A percentile compares a stretch with the other conserved stretches of the same genome.
These are phyloP conservation scores for Spinellus fusiger DNA, from an alignment of 192 early-diverging fungal genomes.

Conservation along the genomic window DNA sequence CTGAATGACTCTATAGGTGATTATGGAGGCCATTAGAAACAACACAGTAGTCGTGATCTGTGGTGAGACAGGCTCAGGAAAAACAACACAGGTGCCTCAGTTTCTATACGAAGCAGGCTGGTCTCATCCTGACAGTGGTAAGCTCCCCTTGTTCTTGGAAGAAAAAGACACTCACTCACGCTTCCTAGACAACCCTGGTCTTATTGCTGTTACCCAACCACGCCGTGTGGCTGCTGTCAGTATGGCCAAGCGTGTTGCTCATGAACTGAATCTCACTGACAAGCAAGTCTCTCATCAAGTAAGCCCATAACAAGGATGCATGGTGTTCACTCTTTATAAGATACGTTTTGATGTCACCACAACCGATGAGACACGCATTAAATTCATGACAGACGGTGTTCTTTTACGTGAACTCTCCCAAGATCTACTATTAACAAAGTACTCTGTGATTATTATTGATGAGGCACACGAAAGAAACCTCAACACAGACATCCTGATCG, in stretches of 20 bases:
- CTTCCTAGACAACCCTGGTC: conserved; percentile 62
- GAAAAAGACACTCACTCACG: background rate
- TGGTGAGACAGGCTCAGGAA: conserved; percentile 97
- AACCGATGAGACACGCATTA: conserved; percentile 73
- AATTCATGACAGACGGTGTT: conserved; percentile 99
- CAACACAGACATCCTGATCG: conserved; percentile 97
- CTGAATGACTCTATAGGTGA: too few species aligned
- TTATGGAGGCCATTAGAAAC: conserved; percentile 93
- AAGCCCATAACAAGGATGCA: background rate
- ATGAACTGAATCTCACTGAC: conserved; percentile 77
- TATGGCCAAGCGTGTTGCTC: conserved; percentile 91
- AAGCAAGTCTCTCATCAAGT: conserved; percentile 70
- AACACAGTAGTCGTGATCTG: conserved; percentile 89
- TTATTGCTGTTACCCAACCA: conserved; percentile 97
- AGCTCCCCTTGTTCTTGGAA: background rate
- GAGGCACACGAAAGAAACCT: conserved; percentile 98
- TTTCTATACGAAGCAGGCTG: conserved; percentile 99
- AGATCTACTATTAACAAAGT: conserved; percentile 86
- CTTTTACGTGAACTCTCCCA: conserved; percentile 85
- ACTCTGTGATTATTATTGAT: conserved; percentile 95
- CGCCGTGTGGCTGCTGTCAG: conserved; percentile 94
- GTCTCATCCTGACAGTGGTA: conserved; percentile 68
- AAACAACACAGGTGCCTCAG: conserved; percentile 97
- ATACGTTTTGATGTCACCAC: conserved; percentile 91
- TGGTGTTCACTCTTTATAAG: conserved; percentile 15